Conservation (phyloP, 768 basidiomycete genomes). For the Psilocybe azurescens region DNA sequence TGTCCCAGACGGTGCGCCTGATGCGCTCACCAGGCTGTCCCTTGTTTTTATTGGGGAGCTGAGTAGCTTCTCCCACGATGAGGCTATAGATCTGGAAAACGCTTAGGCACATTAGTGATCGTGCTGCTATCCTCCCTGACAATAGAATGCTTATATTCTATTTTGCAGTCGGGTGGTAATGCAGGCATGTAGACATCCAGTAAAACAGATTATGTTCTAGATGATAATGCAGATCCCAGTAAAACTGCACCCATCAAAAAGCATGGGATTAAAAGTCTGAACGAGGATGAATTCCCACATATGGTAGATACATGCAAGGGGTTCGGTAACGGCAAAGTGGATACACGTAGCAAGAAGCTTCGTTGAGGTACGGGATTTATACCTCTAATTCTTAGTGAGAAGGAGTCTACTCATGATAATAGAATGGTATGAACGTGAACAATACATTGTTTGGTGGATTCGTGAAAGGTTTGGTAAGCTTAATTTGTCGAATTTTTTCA, state of each 20-base stretch:
- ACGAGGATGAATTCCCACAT: too few relatives aligned
- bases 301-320: slow-evolving; percentile 79
- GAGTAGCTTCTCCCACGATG: slow-evolving; percentile 84
- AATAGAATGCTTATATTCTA: slow-evolving; percentile 3
- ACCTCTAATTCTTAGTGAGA: background rate
- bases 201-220: slow-evolving; percentile 87
- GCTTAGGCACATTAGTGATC: slow-evolving; percentile 81
- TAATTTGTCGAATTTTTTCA: background rate
- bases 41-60: slow-evolving; percentile 98
- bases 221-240: too few relatives aligned
- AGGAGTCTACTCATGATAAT: background rate
- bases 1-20: slow-evolving; percentile 71
- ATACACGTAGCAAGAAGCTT: slow-evolving; percentile 95
- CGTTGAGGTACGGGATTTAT: slow-evolving; percentile 70
- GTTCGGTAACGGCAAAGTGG: slow-evolving; percentile 53
- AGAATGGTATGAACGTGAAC: too few relatives aligned
- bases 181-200: slow-evolving; percentile 90
- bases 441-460: slow-evolving; percentile 89
- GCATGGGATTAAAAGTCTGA: slow-evolving; percentile 73
- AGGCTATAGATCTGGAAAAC: slow-evolving; percentile 90
- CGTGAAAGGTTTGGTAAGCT: slow-evolving; percentile 62
- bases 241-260: slow-evolving; percentile 89
- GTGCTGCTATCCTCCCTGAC: background rate
- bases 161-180: slow-evolving; percentile 75
- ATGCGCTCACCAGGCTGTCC: slow-evolving; percentile 83